phyloP scores from a whole-genome alignment of 2,329 filamentous ascomycete genomes.

The Colletotrichum coccodes region DNA sequence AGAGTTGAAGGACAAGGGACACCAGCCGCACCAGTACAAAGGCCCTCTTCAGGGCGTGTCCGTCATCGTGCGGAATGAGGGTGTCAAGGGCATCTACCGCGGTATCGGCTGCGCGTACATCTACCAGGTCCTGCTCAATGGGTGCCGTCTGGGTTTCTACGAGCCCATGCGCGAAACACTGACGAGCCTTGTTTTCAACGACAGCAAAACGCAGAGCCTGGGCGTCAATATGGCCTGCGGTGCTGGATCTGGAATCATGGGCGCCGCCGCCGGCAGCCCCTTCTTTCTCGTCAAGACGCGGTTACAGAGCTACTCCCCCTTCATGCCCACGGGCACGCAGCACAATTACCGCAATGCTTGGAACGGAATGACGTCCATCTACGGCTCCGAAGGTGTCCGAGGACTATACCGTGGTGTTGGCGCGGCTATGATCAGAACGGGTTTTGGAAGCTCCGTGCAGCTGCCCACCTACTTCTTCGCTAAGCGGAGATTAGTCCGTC shows the following conservation, averaged over 20 bases:
- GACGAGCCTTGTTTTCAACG: conserved; percentile 75
- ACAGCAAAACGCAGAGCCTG: conserved; percentile 82
- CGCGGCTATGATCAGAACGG: conserved; percentile 95
- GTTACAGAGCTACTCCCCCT: conserved; percentile 92
- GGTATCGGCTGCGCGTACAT: conserved; percentile 93
- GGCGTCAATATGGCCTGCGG: conserved; percentile 95
- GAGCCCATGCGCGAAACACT: conserved; percentile 86
- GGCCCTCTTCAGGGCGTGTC: conserved; percentile 91
- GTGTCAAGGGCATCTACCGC: conserved; percentile 84
- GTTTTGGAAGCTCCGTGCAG: conserved; percentile 95
- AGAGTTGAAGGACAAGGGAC: conserved; percentile 87
- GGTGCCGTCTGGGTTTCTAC: conserved; percentile 96
- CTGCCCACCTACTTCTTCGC: conserved; percentile 98
- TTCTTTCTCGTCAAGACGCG: conserved; percentile 99
- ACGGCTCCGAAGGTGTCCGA: conserved; percentile 76
- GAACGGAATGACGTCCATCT: conserved; percentile 86
- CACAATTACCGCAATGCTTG: conserved; percentile 88
- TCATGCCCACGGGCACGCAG: conserved; percentile 95
- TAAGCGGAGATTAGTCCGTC: conserved; percentile 84
- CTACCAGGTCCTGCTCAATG: conserved; percentile 96
- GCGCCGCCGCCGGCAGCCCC: conserved; percentile 90
- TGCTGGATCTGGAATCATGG: conserved; percentile 87
- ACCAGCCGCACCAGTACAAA: conserved; percentile 88
- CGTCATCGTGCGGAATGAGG: conserved; percentile 92
- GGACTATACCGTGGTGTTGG: conserved; percentile 92